Base-by-base conservation (phyloP, 1,284 basidiomycete genomes). In the Melampsora occidentalis region DNA sequence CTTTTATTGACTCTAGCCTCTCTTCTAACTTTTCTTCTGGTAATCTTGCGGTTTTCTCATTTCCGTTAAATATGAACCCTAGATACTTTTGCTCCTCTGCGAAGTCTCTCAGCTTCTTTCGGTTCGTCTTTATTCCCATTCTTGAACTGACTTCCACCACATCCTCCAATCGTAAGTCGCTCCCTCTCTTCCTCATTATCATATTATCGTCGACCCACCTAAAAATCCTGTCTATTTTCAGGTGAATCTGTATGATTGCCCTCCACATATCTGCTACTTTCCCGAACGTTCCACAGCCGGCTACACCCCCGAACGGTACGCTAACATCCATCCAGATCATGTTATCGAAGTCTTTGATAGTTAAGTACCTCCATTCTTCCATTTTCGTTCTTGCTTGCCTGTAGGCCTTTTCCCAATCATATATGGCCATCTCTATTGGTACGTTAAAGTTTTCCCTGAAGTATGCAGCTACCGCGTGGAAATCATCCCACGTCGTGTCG, bases 401-500 rank as follows among this genome's bases (percentile, higher is more conserved):
- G 9, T 3, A 35, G 9, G 35, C 35, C 35, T 9, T 35, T 35
- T 35, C 9, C 35, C 35, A 35, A 35, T 35, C 35, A 46, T 68
- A 10, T 18, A 46, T 31, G 28, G 49, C 20, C 49, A 46, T 7
- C 66, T 12, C 25, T 70, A 70, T n/a, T 31, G 48, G 25, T 70
- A 39, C n/a, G 33, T 51, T 51, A 28, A 70, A 20, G 33, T 31
- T 3, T 14, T 28, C 9, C 4, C n/a, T 22, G 28, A 68, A 68
- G 25, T 68, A 35, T 3, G 4, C n/a, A 2, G 20, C 46, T 6
- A 68, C 66, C 5, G 31, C 12, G 5, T 49, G n/a, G 4, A 48
- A 68, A 68, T 68, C 33, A 6, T 48, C 66, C 66, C 35, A 68
- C 28, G 39, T 48, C 3, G 35, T 68, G 7, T 7, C 7, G 16